Conservation (phyloP, 2,329 filamentous ascomycete species). For the Cytospora piceicola region DNA sequence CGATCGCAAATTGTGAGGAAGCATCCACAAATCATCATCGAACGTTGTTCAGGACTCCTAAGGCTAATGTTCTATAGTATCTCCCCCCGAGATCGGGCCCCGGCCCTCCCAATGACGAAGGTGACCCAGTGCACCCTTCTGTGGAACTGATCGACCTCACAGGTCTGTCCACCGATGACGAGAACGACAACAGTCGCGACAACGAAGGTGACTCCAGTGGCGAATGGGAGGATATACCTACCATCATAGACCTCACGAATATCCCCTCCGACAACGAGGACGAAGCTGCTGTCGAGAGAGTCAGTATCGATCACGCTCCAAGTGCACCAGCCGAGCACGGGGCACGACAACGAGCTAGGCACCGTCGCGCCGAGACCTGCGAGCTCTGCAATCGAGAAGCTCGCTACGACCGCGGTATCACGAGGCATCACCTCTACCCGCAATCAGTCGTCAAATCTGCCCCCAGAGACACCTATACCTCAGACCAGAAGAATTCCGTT, state of each 20-base stretch:
- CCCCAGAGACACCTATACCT: background rate
- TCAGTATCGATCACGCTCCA: background rate
- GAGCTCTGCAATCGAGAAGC: slow-evolving; percentile 17
- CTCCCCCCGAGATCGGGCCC: slow-evolving; percentile 5
- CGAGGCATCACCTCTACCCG: slow-evolving; percentile 20
- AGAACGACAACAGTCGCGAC: background rate
- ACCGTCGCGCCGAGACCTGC: slow-evolving; percentile 1
- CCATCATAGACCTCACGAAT: slow-evolving; percentile 8
- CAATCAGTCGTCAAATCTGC: slow-evolving; percentile 9
- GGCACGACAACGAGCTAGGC: background rate
- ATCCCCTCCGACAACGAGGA: background rate
- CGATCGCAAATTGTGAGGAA: background rate
- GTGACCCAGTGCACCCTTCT: background rate
- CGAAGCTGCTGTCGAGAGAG: background rate
- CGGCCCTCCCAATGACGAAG: slow-evolving; percentile 2
- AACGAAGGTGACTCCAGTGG: background rate
- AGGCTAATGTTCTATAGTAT: background rate
- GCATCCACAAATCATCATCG: background rate
- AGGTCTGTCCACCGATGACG: slow-evolving; percentile 1
- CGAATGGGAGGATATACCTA: slow-evolving; percentile 10
- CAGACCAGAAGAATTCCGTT: background rate
- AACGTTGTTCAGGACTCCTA: background rate
- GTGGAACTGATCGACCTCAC: slow-evolving; percentile 17
- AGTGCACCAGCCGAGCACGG: background rate
- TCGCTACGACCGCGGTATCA: slow-evolving; percentile 20